Evolutionary conservation across 345 rosid genomes (phyloP), one percentile per base, ranked within the genome.

Genomic region (Pistacia integerrima): DNA sequence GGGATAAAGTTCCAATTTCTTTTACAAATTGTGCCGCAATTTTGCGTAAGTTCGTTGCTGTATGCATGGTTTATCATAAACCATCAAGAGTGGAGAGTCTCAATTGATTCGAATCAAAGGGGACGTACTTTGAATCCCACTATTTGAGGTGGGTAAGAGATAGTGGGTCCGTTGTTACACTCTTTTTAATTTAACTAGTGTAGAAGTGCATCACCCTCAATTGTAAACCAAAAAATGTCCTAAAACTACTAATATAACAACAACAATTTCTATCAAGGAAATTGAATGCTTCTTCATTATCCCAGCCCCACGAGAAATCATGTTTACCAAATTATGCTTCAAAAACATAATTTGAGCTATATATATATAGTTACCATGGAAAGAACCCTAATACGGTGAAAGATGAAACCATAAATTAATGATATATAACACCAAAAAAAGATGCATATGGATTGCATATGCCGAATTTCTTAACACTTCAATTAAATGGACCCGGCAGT

Each of bases 51-150:
- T 48, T 41, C 1, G 46, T 41, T 46, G 55, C 49, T 73, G 38
- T n/a, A 9, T 61, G 67, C 77, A 78, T 72, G 79, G 67, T 65
- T 74, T 74, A 41, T 81, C 70, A 64, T 77, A 69, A 62, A 8
- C 14, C 8, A 41, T 7, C 6, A 28, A 11, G 5, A 11, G 41
- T 8, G 77, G 56, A 38, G 33, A 30, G 33, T 30, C 2, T 2
- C 33, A 30, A 30, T 30, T 30, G 2, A 30, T 30, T 30, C 3
- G 33, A 30, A 30, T 30, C 33, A 30, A 30, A 30, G 2, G 33
- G 2, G 33, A 30, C 33, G 33, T 30, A 2, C 33, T 30, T 41
- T 41, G 46, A 41, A 8, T 41, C 46, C 8, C 10, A 41, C 46
- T 41, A 41, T 41, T 8, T 41, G 6, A 5, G 46, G 9, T 41